Conservation (phyloP, 495 filamentous ascomycete species). For the Penicillium maclennaniae region DNA sequence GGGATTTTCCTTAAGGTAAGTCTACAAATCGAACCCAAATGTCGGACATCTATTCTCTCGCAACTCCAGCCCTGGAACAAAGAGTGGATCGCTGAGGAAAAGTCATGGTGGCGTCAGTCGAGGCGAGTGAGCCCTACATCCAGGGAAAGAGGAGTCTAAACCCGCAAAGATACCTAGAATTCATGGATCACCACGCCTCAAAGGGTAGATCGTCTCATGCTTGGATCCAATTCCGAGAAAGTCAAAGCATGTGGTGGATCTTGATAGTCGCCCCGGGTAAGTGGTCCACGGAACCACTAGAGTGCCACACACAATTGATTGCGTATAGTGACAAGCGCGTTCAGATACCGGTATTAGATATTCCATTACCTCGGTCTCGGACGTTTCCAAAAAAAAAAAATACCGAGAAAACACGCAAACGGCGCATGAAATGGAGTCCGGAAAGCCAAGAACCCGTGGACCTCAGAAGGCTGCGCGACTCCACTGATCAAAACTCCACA, state of each 20-base stretch:
- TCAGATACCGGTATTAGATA: conserved; percentile 6
- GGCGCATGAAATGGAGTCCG: neutral
- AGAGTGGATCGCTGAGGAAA: conserved; percentile 7
- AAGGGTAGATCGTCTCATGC: conserved; percentile 1
- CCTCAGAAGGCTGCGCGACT: neutral
- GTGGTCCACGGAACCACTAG: neutral
- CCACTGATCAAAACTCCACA: conserved; percentile 6
- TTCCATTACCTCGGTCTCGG: neutral
- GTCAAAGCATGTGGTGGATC: conserved; percentile 1
- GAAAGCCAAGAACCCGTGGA: neutral
- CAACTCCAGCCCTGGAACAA: conserved; percentile 11
- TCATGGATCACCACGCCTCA: neutral
- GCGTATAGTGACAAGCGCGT: neutral
- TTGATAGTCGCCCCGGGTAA: conserved; percentile 2
- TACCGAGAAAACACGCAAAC: neutral
- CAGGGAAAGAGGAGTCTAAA: too few relatives aligned
- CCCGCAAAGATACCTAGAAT: neutral
- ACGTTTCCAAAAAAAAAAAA: too few relatives aligned
- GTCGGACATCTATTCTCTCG: conserved; percentile 5
- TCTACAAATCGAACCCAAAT: neutral
- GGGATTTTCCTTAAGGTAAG: too few relatives aligned
- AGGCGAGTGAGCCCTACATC: too few relatives aligned
- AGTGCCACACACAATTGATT: too few relatives aligned
- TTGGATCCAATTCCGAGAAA: neutral
- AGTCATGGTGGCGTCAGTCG: neutral